These are phyloP conservation scores for Sporothrix curviconia DNA, from an alignment of 2,329 filamentous ascomycete species.

Conservation along the genomic window DNA sequence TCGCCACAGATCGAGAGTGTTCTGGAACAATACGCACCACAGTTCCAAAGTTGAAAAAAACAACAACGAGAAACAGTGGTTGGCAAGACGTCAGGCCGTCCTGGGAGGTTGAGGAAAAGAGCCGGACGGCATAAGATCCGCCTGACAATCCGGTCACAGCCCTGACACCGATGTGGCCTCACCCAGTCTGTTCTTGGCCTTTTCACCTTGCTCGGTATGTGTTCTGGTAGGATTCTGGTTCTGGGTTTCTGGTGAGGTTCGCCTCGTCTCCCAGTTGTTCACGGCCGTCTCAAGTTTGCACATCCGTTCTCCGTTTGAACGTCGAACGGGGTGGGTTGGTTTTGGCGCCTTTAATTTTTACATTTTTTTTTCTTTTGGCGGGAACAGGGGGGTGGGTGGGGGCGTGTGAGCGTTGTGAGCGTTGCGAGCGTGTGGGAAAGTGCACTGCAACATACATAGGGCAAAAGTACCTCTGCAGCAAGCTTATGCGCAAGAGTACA, in stretches of 20 bases:
- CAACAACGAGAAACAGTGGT: no score
- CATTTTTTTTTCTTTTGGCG: no score
- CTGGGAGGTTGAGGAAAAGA: no score
- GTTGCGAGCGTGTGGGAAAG: no score
- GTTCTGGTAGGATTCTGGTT: no score
- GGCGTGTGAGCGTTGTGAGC: no score
- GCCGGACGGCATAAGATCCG: slow-evolving; percentile 40
- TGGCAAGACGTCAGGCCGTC: no score
- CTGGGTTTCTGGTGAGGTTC: no score
- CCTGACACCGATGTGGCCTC: slow-evolving; percentile 21
- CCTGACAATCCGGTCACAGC: slow-evolving; percentile 43
- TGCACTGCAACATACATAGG: no score
- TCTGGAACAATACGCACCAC: slow-evolving; percentile 21
- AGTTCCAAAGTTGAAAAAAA: no score
- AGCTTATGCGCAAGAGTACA: no score
- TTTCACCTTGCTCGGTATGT: slow-evolving; percentile 22
- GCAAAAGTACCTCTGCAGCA: no score
- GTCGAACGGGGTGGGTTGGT: slow-evolving; percentile 16
- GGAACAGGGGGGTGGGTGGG: slow-evolving; percentile 6
- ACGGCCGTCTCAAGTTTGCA: slow-evolving; percentile 37
- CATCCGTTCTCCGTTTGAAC: slow-evolving; percentile 22
- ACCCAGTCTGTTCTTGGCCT: background rate
- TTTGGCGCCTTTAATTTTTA: background rate
- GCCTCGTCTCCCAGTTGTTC: background rate
- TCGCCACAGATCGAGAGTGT: slow-evolving; percentile 22